phyloP scores from a whole-genome alignment of 2,329 filamentous ascomycete species.

The Ilyonectria mors-panacis region DNA sequence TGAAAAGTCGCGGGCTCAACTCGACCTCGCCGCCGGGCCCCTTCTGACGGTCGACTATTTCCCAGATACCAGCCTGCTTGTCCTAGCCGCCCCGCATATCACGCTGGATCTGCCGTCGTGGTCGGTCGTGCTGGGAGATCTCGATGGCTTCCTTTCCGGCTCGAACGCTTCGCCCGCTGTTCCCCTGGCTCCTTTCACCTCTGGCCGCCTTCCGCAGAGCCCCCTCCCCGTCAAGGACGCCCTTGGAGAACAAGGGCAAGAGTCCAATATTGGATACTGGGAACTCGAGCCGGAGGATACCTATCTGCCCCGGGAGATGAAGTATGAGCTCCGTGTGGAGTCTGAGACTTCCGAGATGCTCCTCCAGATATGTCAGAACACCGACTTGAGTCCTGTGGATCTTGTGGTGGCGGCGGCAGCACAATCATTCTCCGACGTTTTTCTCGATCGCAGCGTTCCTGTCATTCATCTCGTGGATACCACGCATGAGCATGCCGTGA shows the following conservation, averaged over 20 bases:
- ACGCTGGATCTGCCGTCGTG: constrained; percentile 18
- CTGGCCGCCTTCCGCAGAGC: not conserved
- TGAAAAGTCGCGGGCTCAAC: constrained; percentile 14
- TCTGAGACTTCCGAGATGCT: constrained; percentile 13
- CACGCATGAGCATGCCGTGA: not conserved
- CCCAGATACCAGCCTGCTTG: constrained; percentile 10
- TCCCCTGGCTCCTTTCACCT: not conserved
- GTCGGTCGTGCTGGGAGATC: constrained; percentile 10
- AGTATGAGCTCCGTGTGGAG: constrained; percentile 17
- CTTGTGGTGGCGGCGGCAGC: constrained; percentile 12
- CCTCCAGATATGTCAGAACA: constrained; percentile 4
- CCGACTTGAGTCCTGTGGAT: constrained; percentile 18
- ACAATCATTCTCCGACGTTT: constrained; percentile 17
- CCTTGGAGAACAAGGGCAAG: not conserved
- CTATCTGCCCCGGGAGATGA: constrained; percentile 15
- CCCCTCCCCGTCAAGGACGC: not conserved
- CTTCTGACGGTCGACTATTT: constrained; percentile 14
- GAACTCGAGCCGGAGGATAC: constrained; percentile 22
- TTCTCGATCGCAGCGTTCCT: constrained; percentile 9
- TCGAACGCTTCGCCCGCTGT: constrained; percentile 5
- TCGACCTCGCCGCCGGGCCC: constrained; percentile 8
- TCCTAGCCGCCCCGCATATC: constrained; percentile 8
- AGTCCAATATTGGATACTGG: constrained; percentile 12
- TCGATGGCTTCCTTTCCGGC: constrained; percentile 16
- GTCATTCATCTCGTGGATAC: constrained; percentile 11